Evolutionary conservation across 2,329 filamentous ascomycete species (phyloP).

Genomic region (Xylariales sp.): DNA sequence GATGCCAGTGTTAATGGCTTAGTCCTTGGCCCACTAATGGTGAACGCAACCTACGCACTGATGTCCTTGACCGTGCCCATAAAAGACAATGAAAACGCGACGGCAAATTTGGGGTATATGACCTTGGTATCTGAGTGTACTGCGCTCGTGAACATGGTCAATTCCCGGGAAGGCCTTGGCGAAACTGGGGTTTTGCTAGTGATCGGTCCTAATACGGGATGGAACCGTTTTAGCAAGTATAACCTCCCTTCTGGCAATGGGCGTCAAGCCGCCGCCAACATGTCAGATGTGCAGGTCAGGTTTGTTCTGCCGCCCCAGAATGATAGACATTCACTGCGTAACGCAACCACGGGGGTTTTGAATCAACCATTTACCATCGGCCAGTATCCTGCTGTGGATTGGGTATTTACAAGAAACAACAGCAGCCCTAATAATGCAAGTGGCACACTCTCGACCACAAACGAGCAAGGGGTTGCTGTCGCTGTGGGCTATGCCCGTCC

Average conservation of each 20-base stretch:
- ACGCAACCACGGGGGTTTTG: slow-evolving; percentile 34
- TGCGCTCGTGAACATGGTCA: slow-evolving; percentile 57
- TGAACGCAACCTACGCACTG: slow-evolving; percentile 71
- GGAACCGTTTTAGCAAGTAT: slow-evolving; percentile 57
- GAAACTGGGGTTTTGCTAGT: slow-evolving; percentile 66
- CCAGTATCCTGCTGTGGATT: slow-evolving; percentile 58
- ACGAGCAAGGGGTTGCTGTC: slow-evolving; percentile 66
- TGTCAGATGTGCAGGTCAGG: slow-evolving; percentile 43
- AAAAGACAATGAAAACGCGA: slow-evolving; percentile 56
- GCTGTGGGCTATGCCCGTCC: slow-evolving; percentile 78
- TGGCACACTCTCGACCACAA: slow-evolving; percentile 61
- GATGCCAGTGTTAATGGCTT: slow-evolving; percentile 49
- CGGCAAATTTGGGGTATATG: slow-evolving; percentile 75
- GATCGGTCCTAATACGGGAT: slow-evolving; percentile 60
- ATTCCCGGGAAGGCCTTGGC: slow-evolving; percentile 66
- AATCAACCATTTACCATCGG: slow-evolving; percentile 53
- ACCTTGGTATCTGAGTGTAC: slow-evolving; percentile 70
- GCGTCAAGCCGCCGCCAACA: slow-evolving; percentile 28
- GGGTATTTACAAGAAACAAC: slow-evolving; percentile 52
- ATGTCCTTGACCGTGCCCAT: slow-evolving; percentile 80
- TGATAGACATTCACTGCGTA: slow-evolving; percentile 46
- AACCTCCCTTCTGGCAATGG: slow-evolving; percentile 42
- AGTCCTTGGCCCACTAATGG: slow-evolving; percentile 69
- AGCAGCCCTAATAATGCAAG: slow-evolving; percentile 61
- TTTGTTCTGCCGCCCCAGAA: slow-evolving; percentile 57